Conservation (phyloP, 306 rosid genomes). For the Lupinus albus region DNA sequence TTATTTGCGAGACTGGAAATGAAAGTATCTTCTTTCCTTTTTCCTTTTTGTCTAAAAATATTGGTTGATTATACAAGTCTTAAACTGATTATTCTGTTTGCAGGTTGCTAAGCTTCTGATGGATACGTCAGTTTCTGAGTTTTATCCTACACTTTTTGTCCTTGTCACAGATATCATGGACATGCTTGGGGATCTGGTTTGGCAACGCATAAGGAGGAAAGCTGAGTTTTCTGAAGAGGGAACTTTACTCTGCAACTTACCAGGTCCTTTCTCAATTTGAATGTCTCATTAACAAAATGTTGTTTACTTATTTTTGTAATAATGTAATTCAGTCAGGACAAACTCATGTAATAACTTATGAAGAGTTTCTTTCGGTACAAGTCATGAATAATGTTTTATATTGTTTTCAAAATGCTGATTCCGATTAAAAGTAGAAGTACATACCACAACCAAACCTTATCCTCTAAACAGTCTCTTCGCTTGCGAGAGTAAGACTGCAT, state of each 20-base stretch:
- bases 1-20: slow-evolving; percentile 9
- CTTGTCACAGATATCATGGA: slow-evolving; percentile 87
- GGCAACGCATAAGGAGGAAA: slow-evolving; percentile 85
- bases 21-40: slow-evolving; percentile 22
- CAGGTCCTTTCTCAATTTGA: slow-evolving; percentile 59
- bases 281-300: slow-evolving; percentile 22
- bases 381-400: background rate
- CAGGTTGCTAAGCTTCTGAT: slow-evolving; percentile 93
- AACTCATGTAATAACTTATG: background rate
- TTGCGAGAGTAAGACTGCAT: no score
- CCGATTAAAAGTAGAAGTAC: background rate
- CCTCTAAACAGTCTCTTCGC: no score
- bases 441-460: no score
- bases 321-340: slow-evolving; percentile 19
- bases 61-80: slow-evolving; percentile 29
- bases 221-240: slow-evolving; percentile 87
- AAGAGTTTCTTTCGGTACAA: background rate
- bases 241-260: slow-evolving; percentile 53
- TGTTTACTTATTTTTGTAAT: slow-evolving; percentile 8
- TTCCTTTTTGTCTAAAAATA: slow-evolving; percentile 10
- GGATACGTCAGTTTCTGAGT: slow-evolving; percentile 84
- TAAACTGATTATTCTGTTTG: slow-evolving; percentile 45
- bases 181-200: slow-evolving; percentile 89
- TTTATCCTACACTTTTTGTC: slow-evolving; percentile 90
- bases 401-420: background rate